phyloP scores from a whole-genome alignment of 169 alveolate species.

The Babesia sp. region DNA sequence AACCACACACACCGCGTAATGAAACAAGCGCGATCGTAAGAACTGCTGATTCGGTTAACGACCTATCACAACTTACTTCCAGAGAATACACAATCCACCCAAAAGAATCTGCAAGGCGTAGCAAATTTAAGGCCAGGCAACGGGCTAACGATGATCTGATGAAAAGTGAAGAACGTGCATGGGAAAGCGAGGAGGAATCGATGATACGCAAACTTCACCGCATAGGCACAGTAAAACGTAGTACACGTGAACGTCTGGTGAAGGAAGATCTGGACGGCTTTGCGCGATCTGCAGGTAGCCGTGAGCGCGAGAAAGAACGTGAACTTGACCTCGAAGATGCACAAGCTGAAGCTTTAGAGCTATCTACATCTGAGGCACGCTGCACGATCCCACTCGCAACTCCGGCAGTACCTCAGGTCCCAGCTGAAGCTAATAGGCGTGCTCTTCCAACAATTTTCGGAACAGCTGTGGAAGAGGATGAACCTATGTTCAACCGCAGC shows the following conservation, averaged over 20 bases:
- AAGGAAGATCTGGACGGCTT: slow-evolving; percentile 52
- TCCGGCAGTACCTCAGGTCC: slow-evolving; percentile 18
- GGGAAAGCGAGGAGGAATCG: slow-evolving; percentile 73
- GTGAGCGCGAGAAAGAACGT: slow-evolving; percentile 39
- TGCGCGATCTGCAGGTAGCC: slow-evolving; percentile 23
- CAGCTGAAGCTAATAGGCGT: slow-evolving; percentile 19
- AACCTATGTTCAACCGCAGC: slow-evolving; percentile 45
- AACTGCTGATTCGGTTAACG: slow-evolving; percentile 4
- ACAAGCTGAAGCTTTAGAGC: slow-evolving; percentile 37
- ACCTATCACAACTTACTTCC: slow-evolving; percentile 7
- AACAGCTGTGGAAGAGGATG: slow-evolving; percentile 51
- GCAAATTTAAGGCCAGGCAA: slow-evolving; percentile 48
- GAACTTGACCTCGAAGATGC: slow-evolving; percentile 49
- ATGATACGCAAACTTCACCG: slow-evolving; percentile 46
- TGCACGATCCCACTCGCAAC: slow-evolving; percentile 39
- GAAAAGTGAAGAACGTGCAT: slow-evolving; percentile 62
- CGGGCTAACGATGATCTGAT: slow-evolving; percentile 62
- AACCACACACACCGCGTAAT: background rate
- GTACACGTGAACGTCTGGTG: slow-evolving; percentile 45
- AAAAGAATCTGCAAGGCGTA: slow-evolving; percentile 67
- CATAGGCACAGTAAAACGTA: slow-evolving; percentile 42
- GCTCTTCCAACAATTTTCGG: slow-evolving; percentile 37
- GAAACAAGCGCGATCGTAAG: slow-evolving; percentile 17
- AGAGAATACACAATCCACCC: slow-evolving; percentile 66
- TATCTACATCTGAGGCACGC: slow-evolving; percentile 7